phyloP scores from a whole-genome alignment of 2,329 filamentous ascomycete species.

The Parafenestella ontariensis region DNA sequence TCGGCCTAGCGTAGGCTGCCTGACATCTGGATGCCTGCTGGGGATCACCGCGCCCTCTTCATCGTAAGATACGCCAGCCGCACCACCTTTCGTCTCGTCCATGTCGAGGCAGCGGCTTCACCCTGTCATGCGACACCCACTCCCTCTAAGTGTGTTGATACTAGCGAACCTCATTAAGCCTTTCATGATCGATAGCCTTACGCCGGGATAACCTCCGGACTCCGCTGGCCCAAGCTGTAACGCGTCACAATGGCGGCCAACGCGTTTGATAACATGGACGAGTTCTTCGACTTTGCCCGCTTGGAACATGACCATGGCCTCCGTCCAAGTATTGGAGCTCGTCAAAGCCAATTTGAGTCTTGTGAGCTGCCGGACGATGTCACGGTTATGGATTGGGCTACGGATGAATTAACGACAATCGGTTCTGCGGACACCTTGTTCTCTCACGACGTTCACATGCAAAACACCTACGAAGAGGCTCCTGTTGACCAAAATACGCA shows the following conservation, averaged over 20 bases:
- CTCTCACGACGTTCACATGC: constrained; percentile 6
- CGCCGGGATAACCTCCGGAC: constrained; percentile 20
- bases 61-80: constrained; percentile 24
- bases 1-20: constrained; percentile 21
- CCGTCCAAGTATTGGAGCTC: background rate
- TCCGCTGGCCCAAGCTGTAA: background rate
- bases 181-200: constrained; percentile 10
- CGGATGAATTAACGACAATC: constrained; percentile 11
- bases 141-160: constrained; percentile 2
- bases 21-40: constrained; percentile 8
- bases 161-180: background rate
- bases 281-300: constrained; percentile 47
- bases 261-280: constrained; percentile 32
- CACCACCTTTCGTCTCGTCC: constrained; percentile 20
- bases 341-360: background rate
- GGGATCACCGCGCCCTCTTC: constrained; percentile 30
- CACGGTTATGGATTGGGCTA: constrained; percentile 37
- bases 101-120: constrained; percentile 15
- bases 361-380: constrained; percentile 8
- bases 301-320: constrained; percentile 29
- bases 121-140: constrained; percentile 24
- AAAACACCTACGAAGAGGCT: background rate
- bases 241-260: constrained; percentile 21
- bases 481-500: background rate
- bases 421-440: background rate